phyloP scores from a whole-genome alignment of 1,284 basidiomycete species.

The Gomphus bonarii region DNA sequence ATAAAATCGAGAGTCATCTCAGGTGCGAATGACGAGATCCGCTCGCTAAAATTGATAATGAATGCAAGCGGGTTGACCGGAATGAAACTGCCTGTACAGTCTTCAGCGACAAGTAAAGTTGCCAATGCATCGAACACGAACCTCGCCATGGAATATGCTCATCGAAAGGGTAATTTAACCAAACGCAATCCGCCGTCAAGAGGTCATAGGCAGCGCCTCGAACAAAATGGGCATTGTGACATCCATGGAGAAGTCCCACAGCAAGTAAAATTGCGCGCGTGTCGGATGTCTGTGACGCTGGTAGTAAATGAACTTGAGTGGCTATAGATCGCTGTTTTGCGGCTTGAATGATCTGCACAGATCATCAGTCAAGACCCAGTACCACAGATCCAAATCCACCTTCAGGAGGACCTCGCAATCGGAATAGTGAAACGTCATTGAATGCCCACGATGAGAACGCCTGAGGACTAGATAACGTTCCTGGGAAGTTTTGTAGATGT shows the following conservation, averaged over 20 bases:
- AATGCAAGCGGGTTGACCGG: conserved; percentile 64
- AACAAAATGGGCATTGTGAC: conserved; percentile 61
- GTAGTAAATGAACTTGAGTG: conserved; percentile 50
- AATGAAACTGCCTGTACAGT: conserved; percentile 50
- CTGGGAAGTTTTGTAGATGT: conserved; percentile 56
- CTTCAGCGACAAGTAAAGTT: background rate
- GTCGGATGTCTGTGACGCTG: conserved; percentile 64
- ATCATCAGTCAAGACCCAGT: background rate
- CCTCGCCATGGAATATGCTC: conserved; percentile 48
- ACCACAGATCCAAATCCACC: conserved; percentile 27
- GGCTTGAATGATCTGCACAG: conserved; percentile 46
- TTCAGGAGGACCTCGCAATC: conserved; percentile 67
- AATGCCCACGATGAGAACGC: background rate
- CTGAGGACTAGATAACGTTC: background rate
- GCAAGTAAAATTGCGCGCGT: conserved; percentile 79
- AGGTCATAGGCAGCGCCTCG: conserved; percentile 71
- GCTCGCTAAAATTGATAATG: conserved; percentile 57
- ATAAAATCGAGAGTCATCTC: conserved; percentile 82
- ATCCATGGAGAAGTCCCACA: conserved; percentile 70
- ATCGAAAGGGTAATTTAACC: conserved; percentile 58
- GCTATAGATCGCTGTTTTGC: conserved; percentile 55
- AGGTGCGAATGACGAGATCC: conserved; percentile 62
- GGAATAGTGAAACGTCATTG: conserved; percentile 22
- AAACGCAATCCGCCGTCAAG: conserved; percentile 68
- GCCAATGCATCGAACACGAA: conserved; percentile 21